Conservation (phyloP, 768 basidiomycete species). For the Leccinellum rugosiceps region DNA sequence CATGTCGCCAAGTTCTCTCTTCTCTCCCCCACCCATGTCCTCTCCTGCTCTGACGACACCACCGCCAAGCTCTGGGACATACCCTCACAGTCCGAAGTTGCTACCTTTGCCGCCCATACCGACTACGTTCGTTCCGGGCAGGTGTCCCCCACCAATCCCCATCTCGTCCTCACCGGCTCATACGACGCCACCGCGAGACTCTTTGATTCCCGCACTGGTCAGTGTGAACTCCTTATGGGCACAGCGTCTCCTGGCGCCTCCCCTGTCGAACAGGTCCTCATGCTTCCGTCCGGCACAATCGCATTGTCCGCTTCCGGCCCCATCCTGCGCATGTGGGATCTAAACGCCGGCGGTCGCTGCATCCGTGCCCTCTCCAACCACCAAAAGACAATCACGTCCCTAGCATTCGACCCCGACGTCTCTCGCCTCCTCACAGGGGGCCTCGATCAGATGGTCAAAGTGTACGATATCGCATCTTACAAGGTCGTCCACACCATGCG, state of each 20-base stretch:
- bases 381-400: conserved; percentile 93
- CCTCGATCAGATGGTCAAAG: conserved; percentile 97
- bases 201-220: conserved; percentile 81
- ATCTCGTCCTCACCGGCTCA: conserved; percentile 86
- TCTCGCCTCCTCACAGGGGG: conserved; percentile 84
- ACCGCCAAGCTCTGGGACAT: conserved; percentile 95
- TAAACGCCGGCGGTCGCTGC: conserved; percentile 88
- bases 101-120: conserved; percentile 80
- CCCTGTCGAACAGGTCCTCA: conserved; percentile 90
- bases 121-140: conserved; percentile 97
- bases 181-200: conserved; percentile 91
- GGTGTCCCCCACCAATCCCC: conserved; percentile 77
- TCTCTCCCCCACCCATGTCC: conserved; percentile 73
- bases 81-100: conserved; percentile 76
- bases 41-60: conserved; percentile 96
- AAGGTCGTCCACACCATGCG: conserved; percentile 98
- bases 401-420: conserved; percentile 75
- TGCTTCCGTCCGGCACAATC: conserved; percentile 87
- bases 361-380: conserved; percentile 92
- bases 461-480: conserved; percentile 92
- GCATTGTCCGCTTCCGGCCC: conserved; percentile 88
- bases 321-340: conserved; percentile 92
- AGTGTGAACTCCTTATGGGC: conserved; percentile 83
- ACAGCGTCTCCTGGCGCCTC: conserved; percentile 25
- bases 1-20: conserved; percentile 93